A percentile compares a stretch with the other conserved stretches of the same genome.
phyloP scores from a whole-genome alignment of 345 rosid species.

The Bruguiera sexangula region DNA sequence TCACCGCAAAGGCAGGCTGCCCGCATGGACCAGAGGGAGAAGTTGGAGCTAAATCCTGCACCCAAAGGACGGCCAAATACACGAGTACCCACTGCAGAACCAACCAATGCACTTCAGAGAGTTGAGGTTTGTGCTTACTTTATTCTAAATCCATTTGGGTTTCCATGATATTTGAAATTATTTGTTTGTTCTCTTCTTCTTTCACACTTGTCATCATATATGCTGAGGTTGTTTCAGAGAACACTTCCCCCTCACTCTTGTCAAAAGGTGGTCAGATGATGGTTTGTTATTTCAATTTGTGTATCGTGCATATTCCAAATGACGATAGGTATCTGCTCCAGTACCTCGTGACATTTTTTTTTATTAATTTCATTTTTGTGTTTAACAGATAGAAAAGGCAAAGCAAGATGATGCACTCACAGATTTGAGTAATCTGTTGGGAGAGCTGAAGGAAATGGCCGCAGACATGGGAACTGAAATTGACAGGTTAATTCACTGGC shows the following conservation, averaged over 20 bases:
- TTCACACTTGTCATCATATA: too few species aligned
- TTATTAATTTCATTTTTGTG: background rate
- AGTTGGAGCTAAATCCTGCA: constrained; percentile 63
- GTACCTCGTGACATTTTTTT: background rate
- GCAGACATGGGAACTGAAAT: constrained; percentile 80
- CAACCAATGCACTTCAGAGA: constrained; percentile 65
- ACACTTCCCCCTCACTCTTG: too few species aligned
- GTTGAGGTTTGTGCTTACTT: constrained; percentile 58
- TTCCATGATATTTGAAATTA: background rate
- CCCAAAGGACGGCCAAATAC: constrained; percentile 42
- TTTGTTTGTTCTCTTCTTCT: too few species aligned
- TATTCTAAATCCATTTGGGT: background rate
- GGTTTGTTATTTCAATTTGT: too few species aligned
- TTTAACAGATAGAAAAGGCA: constrained; percentile 58
- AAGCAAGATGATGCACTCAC: constrained; percentile 84
- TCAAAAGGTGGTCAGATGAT: too few species aligned
- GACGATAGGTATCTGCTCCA: background rate
- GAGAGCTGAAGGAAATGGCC: constrained; percentile 87
- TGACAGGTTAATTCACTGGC: constrained; percentile 43
- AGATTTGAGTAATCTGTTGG: constrained; percentile 62
- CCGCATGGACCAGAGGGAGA: constrained; percentile 78
- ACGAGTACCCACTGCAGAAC: constrained; percentile 45
- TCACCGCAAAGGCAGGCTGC: constrained; percentile 51
- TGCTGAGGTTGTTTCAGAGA: too few species aligned
- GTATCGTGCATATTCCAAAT: background rate